Percentiles rank a stretch among this genome's conserved stretches.
Evolutionary conservation across 768 basidiomycete species (phyloP).

Genomic region (Dioszegia aurantiaca): DNA sequence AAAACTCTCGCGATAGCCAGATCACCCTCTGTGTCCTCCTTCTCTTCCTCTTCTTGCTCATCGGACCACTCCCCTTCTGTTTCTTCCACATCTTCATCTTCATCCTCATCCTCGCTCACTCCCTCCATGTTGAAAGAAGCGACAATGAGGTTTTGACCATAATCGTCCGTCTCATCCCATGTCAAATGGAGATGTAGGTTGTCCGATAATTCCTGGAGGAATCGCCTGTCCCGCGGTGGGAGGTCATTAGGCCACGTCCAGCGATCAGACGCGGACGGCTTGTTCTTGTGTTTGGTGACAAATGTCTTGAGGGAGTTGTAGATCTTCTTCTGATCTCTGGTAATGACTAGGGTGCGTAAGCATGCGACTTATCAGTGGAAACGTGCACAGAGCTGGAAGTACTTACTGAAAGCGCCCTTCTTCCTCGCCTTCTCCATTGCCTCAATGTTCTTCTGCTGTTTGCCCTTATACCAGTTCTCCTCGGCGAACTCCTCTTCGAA

Average conservation of each 20-base stretch:
- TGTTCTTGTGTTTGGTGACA: constrained; percentile 55
- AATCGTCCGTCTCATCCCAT: constrained; percentile 93
- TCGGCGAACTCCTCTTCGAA: constrained; percentile 92
- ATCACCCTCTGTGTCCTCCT: constrained; percentile 61
- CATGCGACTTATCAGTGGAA: constrained; percentile 15
- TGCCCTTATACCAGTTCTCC: constrained; percentile 88
- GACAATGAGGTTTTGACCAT: constrained; percentile 55
- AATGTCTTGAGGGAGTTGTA: constrained; percentile 77
- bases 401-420: constrained; percentile 65
- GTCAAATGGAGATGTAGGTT: constrained; percentile 72
- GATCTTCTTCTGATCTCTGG: constrained; percentile 68
- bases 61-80: constrained; percentile 47
- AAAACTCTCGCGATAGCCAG: constrained; percentile 76
- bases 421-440: constrained; percentile 64
- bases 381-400: neutral
- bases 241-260: constrained; percentile 75
- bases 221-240: constrained; percentile 73
- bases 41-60: constrained; percentile 48
- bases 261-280: constrained; percentile 46
- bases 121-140: constrained; percentile 49
- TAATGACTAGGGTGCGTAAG: too few species aligned
- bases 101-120: constrained; percentile 38
- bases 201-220: constrained; percentile 70
- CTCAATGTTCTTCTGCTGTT: constrained; percentile 70
- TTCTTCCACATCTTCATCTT: constrained; percentile 30